phyloP scores from a whole-genome alignment of 2,329 filamentous ascomycete species.

The Fusarium continuum region DNA sequence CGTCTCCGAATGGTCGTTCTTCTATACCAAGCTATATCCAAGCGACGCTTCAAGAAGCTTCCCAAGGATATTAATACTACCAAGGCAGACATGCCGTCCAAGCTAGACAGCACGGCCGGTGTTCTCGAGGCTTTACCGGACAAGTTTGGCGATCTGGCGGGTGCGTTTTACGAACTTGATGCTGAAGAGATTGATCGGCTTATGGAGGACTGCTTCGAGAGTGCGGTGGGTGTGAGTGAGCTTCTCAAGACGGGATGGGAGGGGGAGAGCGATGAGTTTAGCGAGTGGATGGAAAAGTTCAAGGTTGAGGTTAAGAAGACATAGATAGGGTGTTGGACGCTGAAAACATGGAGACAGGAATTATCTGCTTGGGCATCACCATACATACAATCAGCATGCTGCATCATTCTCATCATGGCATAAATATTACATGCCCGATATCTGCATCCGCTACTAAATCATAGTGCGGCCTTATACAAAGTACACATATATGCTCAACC shows the following conservation, averaged over 20 bases:
- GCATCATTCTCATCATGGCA: conserved; percentile 19
- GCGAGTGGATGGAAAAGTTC: conserved; percentile 74
- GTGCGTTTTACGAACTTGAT: conserved; percentile 76
- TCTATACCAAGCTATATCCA: conserved; percentile 74
- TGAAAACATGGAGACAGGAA: background rate
- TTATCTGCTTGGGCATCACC: conserved; percentile 37
- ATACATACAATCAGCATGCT: background rate
- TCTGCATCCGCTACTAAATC: conserved; percentile 13
- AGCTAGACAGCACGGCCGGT: conserved; percentile 65
- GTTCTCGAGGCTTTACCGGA: conserved; percentile 70
- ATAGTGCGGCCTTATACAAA: conserved; percentile 40
- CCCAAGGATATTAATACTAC: conserved; percentile 49
- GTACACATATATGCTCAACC: conserved; percentile 33
- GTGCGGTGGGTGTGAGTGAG: conserved; percentile 65
- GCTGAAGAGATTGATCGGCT: conserved; percentile 64
- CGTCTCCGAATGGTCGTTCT: conserved; percentile 73
- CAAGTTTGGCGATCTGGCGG: conserved; percentile 74
- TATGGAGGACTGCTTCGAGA: conserved; percentile 68
- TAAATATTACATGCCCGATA: conserved; percentile 19
- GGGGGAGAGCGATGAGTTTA: conserved; percentile 77
- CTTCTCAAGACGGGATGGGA: conserved; percentile 69
- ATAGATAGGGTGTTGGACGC: background rate
- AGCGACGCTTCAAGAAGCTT: conserved; percentile 72
- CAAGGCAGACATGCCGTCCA: conserved; percentile 48
- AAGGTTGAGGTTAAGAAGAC: conserved; percentile 61